Percentiles rank a stretch among this genome's conserved stretches.
phyloP scores from a whole-genome alignment of 306 rosid species.

The Mimosa pudica region DNA sequence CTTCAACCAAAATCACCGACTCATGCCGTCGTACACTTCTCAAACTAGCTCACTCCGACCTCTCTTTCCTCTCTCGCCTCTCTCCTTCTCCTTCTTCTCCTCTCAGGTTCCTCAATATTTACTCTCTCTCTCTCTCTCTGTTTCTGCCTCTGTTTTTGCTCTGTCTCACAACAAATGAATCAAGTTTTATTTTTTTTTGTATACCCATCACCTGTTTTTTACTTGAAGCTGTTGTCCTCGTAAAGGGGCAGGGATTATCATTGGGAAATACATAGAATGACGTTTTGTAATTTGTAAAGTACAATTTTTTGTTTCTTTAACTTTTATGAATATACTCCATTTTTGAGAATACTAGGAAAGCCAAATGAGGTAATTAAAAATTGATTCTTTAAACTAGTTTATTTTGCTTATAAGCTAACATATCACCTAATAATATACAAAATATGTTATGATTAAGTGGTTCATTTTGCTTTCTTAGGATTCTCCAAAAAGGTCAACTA shows the following conservation, averaged over 20 bases:
- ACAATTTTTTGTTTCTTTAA: neutral
- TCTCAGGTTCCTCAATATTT: constrained; percentile 49
- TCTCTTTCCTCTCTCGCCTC: constrained; percentile 62
- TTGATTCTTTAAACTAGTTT: too few species aligned
- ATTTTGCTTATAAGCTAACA: too few species aligned
- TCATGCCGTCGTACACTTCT: constrained; percentile 75
- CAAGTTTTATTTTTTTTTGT: neutral
- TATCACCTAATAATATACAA: too few species aligned
- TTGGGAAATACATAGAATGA: neutral
- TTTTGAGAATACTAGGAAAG: too few species aligned
- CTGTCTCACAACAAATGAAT: neutral
- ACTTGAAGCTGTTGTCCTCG: neutral
- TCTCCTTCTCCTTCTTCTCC: constrained; percentile 38
- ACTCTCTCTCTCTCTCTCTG: too few species aligned
- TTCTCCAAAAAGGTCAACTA: too few species aligned
- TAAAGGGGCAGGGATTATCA: neutral
- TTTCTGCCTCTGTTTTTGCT: neutral
- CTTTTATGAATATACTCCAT: neutral
- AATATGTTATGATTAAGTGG: too few species aligned
- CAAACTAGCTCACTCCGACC: constrained; percentile 70
- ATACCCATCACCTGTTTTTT: neutral
- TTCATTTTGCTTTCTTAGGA: too few species aligned
- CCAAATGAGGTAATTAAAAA: too few species aligned
- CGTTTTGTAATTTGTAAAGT: neutral
- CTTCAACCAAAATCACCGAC: constrained; percentile 56